Evolutionary conservation across 352 stramenopile species (phyloP), one percentile per base, ranked within the genome.

Genomic region (Phytopythium kandeliae): DNA sequence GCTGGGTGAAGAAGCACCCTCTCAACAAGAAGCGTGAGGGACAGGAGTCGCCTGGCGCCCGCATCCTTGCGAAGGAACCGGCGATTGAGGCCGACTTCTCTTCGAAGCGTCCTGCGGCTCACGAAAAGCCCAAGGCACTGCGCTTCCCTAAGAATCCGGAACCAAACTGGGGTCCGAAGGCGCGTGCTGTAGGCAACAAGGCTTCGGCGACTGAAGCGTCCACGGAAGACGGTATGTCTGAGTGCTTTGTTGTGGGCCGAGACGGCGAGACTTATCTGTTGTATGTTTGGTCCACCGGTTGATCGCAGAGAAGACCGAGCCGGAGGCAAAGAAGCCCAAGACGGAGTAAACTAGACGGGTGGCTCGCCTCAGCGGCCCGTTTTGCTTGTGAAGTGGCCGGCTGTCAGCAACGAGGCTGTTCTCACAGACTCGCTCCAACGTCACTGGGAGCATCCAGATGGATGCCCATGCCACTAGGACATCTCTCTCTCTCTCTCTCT

Each of bases 161-260:
- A 64, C 84, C 92, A 1, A 93, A 99, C 67, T 99, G 96, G 96
- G 96, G 96, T 13, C 96, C 95, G 0, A 98, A 98, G 72, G 79
- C 89, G 0, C 82, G 85, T 55, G 84, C 84, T 36, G 78, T 91
- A 1, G 82, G 85, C 33, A 86, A 92, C 62, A 82, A 78, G 42
- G 57, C 56, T 21, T 67, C 66, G 25, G 54, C 51, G 16, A 41
- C 46, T 21, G 48, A 17, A 0, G 30, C n/a, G 17, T 15, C 26
- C 21, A 8, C 43, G 38, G 56, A 48, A 10, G 71, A 60, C 28
- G 28, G 28, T 31, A 51, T 51, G 61, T 59, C 51, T 58, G 53
- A 57, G 56, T 65, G 36, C 10, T 47, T 11, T 53, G 15, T 28
- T 46, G 28, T 5, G 51, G 30, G 50, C 38, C 11, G 4, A 41